These are phyloP conservation scores for Meredithiella fracta DNA, from an alignment of 2,329 filamentous ascomycete genomes.

Conservation along the genomic window DNA sequence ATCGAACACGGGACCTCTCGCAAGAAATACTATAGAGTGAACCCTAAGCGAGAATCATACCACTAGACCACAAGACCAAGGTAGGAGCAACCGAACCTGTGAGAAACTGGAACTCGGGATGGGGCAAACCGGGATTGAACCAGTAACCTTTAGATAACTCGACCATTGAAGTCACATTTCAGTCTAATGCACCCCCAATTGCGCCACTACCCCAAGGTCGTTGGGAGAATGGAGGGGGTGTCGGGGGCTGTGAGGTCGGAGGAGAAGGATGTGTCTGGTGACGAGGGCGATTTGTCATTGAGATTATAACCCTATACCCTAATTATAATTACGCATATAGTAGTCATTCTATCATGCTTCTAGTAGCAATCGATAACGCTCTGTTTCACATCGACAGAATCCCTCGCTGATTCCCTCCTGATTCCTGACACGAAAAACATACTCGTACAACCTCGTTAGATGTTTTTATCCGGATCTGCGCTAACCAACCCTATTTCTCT, in stretches of 20 bases:
- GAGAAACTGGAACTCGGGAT: constrained; percentile 27
- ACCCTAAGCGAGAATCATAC: constrained; percentile 58
- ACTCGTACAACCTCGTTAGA: no score
- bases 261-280: not conserved
- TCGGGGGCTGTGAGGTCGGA: not conserved
- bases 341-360: no score
- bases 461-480: no score
- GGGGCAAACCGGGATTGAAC: constrained; percentile 14
- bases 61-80: constrained; percentile 42
- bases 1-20: constrained; percentile 18
- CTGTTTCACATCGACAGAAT: no score
- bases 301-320: no score
- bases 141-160: constrained; percentile 13
- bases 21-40: constrained; percentile 20
- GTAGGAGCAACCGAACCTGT: constrained; percentile 40
- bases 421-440: no score
- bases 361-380: no score
- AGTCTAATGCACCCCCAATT: constrained; percentile 1
- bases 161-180: not conserved
- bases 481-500: no score
- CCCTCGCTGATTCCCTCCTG: no score
- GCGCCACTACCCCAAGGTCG: not conserved
- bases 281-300: not conserved
- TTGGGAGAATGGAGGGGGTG: not conserved
- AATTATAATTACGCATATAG: no score